A percentile compares a stretch with the other conserved stretches of the same genome.
These are phyloP conservation scores for Talaromyces marneffei DNA, from an alignment of 2,329 filamentous ascomycete species.

Conservation along the genomic window DNA sequence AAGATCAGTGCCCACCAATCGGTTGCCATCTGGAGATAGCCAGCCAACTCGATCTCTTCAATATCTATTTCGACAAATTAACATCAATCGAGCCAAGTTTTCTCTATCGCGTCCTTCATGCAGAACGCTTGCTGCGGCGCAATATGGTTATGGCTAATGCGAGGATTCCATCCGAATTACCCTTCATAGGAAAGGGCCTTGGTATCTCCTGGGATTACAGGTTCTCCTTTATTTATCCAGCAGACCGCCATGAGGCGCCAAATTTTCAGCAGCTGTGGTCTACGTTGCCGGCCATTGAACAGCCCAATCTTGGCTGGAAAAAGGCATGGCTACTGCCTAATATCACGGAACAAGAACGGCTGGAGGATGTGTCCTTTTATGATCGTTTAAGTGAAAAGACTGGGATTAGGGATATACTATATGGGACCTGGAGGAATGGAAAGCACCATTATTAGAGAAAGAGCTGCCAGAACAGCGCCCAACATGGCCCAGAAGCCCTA, in stretches of 20 bases:
- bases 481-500: neutral
- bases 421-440: neutral
- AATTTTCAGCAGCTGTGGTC: constrained; percentile 2
- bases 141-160: neutral
- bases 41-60: neutral
- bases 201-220: neutral
- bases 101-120: neutral
- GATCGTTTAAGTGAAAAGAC: neutral
- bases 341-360: neutral
- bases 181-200: neutral
- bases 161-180: neutral
- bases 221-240: neutral
- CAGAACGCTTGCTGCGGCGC: neutral
- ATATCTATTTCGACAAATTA: neutral
- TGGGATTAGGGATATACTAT: constrained; percentile 2
- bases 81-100: neutral
- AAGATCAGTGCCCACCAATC: neutral
- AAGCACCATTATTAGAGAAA: neutral
- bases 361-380: neutral
- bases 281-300: neutral
- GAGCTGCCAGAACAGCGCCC: neutral
- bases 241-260: neutral
- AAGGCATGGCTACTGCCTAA: neutral
- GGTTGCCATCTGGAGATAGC: neutral
- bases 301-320: neutral